Base-by-base conservation (phyloP, 1,284 basidiomycete species). In the Rhodotorula sp. region DNA sequence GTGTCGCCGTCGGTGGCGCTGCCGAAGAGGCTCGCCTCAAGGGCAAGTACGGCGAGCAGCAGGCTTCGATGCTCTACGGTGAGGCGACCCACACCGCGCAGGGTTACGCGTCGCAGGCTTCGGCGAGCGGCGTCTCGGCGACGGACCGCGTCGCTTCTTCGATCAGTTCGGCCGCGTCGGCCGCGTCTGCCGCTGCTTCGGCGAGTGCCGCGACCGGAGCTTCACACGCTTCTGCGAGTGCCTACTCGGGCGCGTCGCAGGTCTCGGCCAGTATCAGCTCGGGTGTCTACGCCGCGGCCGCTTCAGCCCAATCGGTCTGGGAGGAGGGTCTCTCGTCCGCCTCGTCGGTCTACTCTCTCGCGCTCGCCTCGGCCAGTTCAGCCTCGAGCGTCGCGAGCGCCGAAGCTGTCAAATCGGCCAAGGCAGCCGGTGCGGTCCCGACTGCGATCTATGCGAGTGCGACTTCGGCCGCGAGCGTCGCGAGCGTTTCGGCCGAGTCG, bases 11-110 rank as follows among this genome's bases (percentile, higher is more conserved):
- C 49, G 72, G 72, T 44, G 76, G 75, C 51, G 54, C 66, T 4
- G 75, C 73, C 26, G 75, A 77, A 66, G 77, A 76, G 54, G 75
- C 75, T 4, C 72, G 70, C 20, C 66, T 78, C 60, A 78, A 77
- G 68, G 74, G 60, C 64, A 76, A 77, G 66, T 77, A 77, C 67
- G 75, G 64, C 26, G 64, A 72, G n/a, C 55, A 66, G 53, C 74
- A 75, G 66, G 71, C 71, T 6, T 24, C 60, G 14, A 56, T 62
- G n/a, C 68, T 75, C 53, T 68, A 72, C 65, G 69, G 68, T 24
- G 33, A 56, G 7, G 73, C 67, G 12, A 54, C 68, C 4, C 3
- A 49, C 24, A 26, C 49, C 8, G 64, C 62, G 65, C 64, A 54
- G 55, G 60, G 62, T 1, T 63, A 63, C 62, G 62, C 64, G 60